A percentile compares a stretch with the other conserved stretches of the same genome.
These are phyloP conservation scores for Trametes meyenii DNA, from an alignment of 768 basidiomycete genomes.

Conservation along the genomic window DNA sequence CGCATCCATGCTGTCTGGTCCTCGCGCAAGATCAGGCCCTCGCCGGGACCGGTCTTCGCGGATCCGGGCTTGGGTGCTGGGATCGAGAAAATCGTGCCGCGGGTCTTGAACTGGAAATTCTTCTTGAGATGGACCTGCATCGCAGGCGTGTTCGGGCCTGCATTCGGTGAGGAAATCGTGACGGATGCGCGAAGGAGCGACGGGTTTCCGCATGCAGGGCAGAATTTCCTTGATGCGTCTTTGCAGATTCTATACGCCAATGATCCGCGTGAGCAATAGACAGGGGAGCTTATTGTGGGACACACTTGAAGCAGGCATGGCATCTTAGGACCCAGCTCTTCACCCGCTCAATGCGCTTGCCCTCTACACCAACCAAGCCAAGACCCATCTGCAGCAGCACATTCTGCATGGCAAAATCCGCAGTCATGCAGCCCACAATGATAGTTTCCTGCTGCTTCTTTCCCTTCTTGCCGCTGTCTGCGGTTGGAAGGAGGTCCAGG, in stretches of 20 bases:
- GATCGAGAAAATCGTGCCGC: constrained; percentile 92
- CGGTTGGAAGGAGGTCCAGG: constrained; percentile 75
- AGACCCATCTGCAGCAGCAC: constrained; percentile 93
- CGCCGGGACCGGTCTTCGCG: constrained; percentile 80
- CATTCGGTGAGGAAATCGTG: constrained; percentile 71
- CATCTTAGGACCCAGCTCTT: constrained; percentile 97
- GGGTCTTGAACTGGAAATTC: constrained; percentile 92
- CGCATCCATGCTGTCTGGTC: constrained; percentile 89
- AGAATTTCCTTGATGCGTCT: constrained; percentile 93
- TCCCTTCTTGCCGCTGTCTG: constrained; percentile 37
- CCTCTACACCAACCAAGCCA: constrained; percentile 86
- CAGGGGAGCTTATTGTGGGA: constrained; percentile 22
- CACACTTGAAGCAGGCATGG: constrained; percentile 99
- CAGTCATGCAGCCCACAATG: constrained; percentile 90
- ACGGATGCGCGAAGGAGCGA: constrained; percentile 91
- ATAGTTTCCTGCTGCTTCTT: constrained; percentile 47
- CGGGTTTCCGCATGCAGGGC: constrained; percentile 94
- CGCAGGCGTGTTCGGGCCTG: constrained; percentile 59
- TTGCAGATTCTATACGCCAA: constrained; percentile 77
- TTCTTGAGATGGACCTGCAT: constrained; percentile 92
- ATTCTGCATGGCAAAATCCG: constrained; percentile 99
- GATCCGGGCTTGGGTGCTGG: constrained; percentile 88
- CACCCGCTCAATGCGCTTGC: constrained; percentile 86
- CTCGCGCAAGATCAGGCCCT: constrained; percentile 87
- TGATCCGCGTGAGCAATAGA: background rate